Base-by-base conservation (phyloP, 768 basidiomycete species). In the Mycena vulgaris region DNA sequence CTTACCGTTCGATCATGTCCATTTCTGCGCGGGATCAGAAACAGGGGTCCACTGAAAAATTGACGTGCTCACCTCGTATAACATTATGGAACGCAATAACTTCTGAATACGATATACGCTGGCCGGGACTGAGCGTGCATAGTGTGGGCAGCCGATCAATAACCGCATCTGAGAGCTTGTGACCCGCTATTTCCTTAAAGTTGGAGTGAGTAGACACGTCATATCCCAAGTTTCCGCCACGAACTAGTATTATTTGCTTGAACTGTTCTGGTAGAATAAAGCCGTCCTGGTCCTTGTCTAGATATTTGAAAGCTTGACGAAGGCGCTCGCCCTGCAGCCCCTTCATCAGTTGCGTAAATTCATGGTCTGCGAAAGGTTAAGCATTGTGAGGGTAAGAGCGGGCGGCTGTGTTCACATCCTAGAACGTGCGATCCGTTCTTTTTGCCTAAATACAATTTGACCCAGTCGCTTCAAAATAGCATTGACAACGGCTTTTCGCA, bases 281-380 rank as follows among this genome's bases (percentile, higher is more conserved):
- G 51, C 98, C 98, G 77, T 97, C 95, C 77, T 93, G 90, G 78
- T 97, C 93, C 56, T 86, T 83, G 81, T 99, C 97, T 78, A 99
- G 87, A 81, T 92, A 90, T 83, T 90, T 93, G 86, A 99, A 99
- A 28, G 96, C 93, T 83, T 99, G 98, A 69, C 98, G 93, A 63
- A 99, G 86, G 35, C 98, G 92, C 82, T 99, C 98, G 77, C 97
- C 98, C 83, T 98, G 98, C 64, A 98, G 88, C 48, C 96, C 97
- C 82, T 98, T 99, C 95, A 99, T 98, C 68, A 99, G 84, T 83
- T 98, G 97, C 33, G 96, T 98, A 83, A 99, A 99, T 81, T 99
- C 97, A 79, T 94, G 94, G 83, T 97, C 94, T 96, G 74, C 11
- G 52, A 58, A 45, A 35, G 7, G 42, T 70, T 42, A 45, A 49